phyloP scores from a whole-genome alignment of 73 alveolate species.

The Blepharisma japonicum region DNA sequence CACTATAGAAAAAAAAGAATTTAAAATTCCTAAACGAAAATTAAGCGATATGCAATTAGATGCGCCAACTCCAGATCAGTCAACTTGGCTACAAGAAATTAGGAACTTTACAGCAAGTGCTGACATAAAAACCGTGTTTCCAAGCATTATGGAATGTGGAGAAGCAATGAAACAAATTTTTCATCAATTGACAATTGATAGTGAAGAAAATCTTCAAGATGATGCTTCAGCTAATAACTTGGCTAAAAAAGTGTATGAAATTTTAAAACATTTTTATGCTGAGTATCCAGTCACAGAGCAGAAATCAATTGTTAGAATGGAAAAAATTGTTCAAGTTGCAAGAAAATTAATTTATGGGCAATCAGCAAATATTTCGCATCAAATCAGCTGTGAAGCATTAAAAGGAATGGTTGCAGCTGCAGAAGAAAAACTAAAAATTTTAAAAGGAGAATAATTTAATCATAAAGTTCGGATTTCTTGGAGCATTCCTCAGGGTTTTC shows the following conservation, averaged over 20 bases:
- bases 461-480: too few relatives aligned
- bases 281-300: too few relatives aligned
- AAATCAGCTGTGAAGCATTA: too few relatives aligned
- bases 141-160: neutral
- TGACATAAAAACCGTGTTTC: neutral
- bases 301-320: too few relatives aligned
- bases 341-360: too few relatives aligned
- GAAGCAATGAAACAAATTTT: slow-evolving; percentile 6
- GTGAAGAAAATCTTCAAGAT: neutral
- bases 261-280: slow-evolving; percentile 1
- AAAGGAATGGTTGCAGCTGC: too few relatives aligned
- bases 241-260: neutral
- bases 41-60: neutral
- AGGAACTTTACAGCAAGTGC: neutral
- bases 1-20: neutral
- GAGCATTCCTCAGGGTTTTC: too few relatives aligned
- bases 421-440: too few relatives aligned
- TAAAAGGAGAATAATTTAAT: too few relatives aligned
- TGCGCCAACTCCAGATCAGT: neutral
- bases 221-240: neutral
- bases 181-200: neutral
- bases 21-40: neutral
- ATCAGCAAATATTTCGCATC: too few relatives aligned
- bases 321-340: too few relatives aligned
- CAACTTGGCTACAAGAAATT: neutral